Percentiles rank a stretch among this genome's conserved stretches.
phyloP scores from a whole-genome alignment of 2,329 filamentous ascomycete genomes.

The Penicillium occitanis region DNA sequence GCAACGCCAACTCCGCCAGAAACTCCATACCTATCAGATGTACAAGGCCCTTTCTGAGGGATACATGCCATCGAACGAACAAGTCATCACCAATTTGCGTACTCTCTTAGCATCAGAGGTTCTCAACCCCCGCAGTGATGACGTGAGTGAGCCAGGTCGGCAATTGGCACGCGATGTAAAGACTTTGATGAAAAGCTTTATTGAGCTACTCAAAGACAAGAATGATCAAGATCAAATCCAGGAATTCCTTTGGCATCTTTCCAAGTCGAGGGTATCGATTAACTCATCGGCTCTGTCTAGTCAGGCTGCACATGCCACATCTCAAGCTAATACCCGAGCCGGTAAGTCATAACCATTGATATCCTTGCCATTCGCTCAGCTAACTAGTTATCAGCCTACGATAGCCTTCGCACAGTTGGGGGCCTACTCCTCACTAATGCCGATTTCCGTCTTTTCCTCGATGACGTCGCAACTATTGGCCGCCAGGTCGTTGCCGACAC shows the following conservation, averaged over 20 bases:
- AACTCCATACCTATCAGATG: slow-evolving; percentile 94
- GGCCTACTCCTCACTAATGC: slow-evolving; percentile 84
- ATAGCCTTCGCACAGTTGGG: slow-evolving; percentile 78
- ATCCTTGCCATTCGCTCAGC: too few relatives aligned
- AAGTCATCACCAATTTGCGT: slow-evolving; percentile 74
- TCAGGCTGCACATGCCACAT: slow-evolving; percentile 62
- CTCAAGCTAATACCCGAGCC: slow-evolving; percentile 69
- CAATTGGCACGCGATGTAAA: slow-evolving; percentile 70
- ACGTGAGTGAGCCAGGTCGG: slow-evolving; percentile 75
- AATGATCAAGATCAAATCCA: slow-evolving; percentile 84
- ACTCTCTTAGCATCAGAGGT: slow-evolving; percentile 75
- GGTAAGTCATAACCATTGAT: slow-evolving; percentile 44
- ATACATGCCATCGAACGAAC: slow-evolving; percentile 89
- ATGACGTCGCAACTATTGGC: slow-evolving; percentile 74
- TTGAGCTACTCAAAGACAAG: slow-evolving; percentile 78
- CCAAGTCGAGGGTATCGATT: slow-evolving; percentile 69
- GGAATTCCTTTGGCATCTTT: slow-evolving; percentile 83
- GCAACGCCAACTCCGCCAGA: slow-evolving; percentile 77
- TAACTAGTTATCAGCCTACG: slow-evolving; percentile 52
- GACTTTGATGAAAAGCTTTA: slow-evolving; percentile 74
- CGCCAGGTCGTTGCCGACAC: slow-evolving; percentile 86
- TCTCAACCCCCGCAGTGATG: slow-evolving; percentile 70
- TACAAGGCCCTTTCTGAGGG: slow-evolving; percentile 75
- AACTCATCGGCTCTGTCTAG: slow-evolving; percentile 64
- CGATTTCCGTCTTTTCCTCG: slow-evolving; percentile 83